Base-by-base conservation (phyloP, 169 alveolate species). In the Babesia ovata region DNA sequence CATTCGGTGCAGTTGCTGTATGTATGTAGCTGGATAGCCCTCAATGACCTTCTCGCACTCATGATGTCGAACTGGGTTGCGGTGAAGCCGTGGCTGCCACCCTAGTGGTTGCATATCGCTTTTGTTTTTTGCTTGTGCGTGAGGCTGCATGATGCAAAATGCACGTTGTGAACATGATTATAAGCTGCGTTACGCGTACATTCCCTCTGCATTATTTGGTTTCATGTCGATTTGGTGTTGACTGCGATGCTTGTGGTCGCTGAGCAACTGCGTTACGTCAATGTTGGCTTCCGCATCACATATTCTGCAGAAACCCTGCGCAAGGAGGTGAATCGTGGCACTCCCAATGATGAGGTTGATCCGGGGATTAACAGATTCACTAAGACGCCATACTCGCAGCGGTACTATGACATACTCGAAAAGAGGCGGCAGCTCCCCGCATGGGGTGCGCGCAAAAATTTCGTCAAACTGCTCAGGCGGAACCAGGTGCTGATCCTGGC, bases 341-440 rank as follows among this genome's bases (percentile, higher is more conserved):
- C 52, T 8, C 56, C 65, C 0, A 65, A 67, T 52, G 66, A 54
- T n/a, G 56, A 54, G 3, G 60, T n/a, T 13, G 61, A 59, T 7
- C 70, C 60, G 22, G 58, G 52, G 28, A 73, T 54, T 13, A 84
- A 84, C 53, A 56, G 44, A 16, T 84, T 28, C 53, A 84, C 86
- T 19, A 63, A 63, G 36, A 21, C 44, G 36, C 82, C 91, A 44
- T 93, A 84, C 49, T 75, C 94, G 16, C 79, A 70, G 33, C 82
- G 93, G 58, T 94, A 94, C 85, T 88, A 90, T 59, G 77, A 84
- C 21, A 59, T 94, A 2, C 81, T 93, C 56, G 95, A 92, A 78
- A 79, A 67, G 44, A 69, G 96, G 33, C 87, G 94, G 66, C 73
- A 77, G 81, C 86, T 94, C 26, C 97, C 97, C 8, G 95, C 97